phyloP scores from a whole-genome alignment of 192 early-diverging fungal species.

The Rhizoclosmatium sp. region DNA sequence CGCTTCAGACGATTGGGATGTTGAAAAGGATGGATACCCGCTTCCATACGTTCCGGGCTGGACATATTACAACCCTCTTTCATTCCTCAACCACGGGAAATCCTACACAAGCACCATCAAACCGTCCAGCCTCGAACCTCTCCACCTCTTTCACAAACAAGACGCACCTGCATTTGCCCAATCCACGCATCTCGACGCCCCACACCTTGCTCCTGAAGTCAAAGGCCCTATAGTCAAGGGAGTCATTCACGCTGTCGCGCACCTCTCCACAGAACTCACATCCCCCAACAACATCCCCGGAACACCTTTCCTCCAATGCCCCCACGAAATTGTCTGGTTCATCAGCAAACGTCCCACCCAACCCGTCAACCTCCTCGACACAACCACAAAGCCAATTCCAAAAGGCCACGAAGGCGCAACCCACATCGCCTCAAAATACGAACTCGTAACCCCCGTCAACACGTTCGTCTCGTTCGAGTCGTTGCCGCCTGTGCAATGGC shows the following conservation, averaged over 20 bases:
- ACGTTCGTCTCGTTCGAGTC: slow-evolving; percentile 7
- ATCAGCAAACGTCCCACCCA: not conserved
- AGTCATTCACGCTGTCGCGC: slow-evolving; percentile 19
- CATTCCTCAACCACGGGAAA: slow-evolving; percentile 20
- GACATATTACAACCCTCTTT: slow-evolving; percentile 26
- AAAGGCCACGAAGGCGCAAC: not conserved
- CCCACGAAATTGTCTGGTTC: slow-evolving; percentile 25
- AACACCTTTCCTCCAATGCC: slow-evolving; percentile 13
- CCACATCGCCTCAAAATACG: not conserved
- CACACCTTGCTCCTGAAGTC: too few relatives aligned
- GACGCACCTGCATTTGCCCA: not conserved
- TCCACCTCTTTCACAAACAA: slow-evolving; percentile 4
- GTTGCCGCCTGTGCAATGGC: slow-evolving; percentile 22
- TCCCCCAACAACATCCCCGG: not conserved
- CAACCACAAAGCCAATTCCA: not conserved
- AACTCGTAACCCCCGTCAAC: not conserved
- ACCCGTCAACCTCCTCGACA: not conserved
- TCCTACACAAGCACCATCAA: slow-evolving; percentile 3
- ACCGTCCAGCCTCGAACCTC: slow-evolving; percentile 2
- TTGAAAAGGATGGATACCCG: slow-evolving; percentile 10
- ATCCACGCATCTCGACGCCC: not conserved
- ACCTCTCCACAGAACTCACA: not conserved
- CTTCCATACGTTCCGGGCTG: slow-evolving; percentile 23
- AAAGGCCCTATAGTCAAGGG: not conserved
- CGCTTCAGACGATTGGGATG: not conserved